Evolutionary conservation across 371 early-diverging fungal species (phyloP).

Genomic region (Nosema muscidifuracis): DNA sequence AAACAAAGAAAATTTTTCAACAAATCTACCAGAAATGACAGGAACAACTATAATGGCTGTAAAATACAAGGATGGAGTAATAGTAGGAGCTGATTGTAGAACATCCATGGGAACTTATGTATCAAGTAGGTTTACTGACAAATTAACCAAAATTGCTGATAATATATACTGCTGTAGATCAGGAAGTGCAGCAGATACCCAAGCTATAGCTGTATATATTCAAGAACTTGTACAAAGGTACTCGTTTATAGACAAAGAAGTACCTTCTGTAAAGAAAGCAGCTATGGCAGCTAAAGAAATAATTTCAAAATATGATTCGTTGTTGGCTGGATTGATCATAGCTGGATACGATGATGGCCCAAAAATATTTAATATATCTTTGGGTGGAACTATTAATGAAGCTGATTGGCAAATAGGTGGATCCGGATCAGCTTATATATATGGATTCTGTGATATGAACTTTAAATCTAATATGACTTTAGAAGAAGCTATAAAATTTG

Average conservation of each 20-base stretch:
- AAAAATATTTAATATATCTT: constrained; percentile 71
- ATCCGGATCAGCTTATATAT: constrained; percentile 90
- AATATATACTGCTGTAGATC: constrained; percentile 89
- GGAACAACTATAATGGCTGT: constrained; percentile 97
- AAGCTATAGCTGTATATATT: constrained; percentile 88
- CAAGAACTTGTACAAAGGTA: constrained; percentile 69
- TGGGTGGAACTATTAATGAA: constrained; percentile 85
- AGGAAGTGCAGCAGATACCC: constrained; percentile 96
- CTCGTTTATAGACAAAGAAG: constrained; percentile 71
- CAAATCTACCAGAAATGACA: constrained; percentile 42
- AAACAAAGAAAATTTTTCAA: background rate
- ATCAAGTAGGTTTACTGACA: constrained; percentile 82
- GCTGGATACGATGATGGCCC: constrained; percentile 93
- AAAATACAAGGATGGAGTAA: constrained; percentile 80
- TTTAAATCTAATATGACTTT: constrained; percentile 75
- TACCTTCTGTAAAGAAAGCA: constrained; percentile 75
- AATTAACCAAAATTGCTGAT: constrained; percentile 89
- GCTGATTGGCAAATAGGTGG: constrained; percentile 88
- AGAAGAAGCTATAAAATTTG: constrained; percentile 84
- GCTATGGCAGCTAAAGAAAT: constrained; percentile 81
- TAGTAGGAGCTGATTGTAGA: constrained; percentile 95
- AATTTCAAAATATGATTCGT: constrained; percentile 78
- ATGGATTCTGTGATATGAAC: constrained; percentile 86
- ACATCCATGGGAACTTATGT: constrained; percentile 90
- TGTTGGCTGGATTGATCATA: constrained; percentile 92